A percentile compares a stretch with the other conserved stretches of the same genome.
Evolutionary conservation across 2,329 filamentous ascomycete genomes (phyloP).

Genomic region (Elsinoe australis): DNA sequence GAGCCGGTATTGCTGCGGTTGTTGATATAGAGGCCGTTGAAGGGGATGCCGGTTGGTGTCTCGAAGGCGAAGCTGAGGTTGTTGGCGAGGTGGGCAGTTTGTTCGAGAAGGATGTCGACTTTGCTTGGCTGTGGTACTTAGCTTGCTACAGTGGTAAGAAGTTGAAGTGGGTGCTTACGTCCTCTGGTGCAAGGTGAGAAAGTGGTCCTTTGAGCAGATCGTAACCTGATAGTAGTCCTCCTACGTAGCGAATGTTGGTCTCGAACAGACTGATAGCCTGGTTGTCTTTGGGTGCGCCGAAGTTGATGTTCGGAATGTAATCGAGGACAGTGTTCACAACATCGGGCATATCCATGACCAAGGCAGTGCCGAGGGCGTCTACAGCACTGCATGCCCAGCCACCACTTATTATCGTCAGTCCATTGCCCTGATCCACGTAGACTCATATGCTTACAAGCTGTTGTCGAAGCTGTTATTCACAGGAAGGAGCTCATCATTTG

Average conservation of each 20-base stretch:
- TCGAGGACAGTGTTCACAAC: constrained; percentile 65
- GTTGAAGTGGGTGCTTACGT: too few relatives aligned
- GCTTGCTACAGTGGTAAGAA: too few relatives aligned
- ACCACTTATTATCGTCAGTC: constrained; percentile 47
- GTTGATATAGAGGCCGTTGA: constrained; percentile 58
- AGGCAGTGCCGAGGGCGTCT: constrained; percentile 70
- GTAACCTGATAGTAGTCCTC: constrained; percentile 67
- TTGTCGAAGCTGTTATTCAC: constrained; percentile 58
- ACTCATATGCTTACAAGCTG: constrained; percentile 28
- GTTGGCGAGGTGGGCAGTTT: constrained; percentile 63
- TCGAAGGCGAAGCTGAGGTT: constrained; percentile 70
- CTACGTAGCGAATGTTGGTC: constrained; percentile 82
- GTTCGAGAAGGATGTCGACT: constrained; percentile 55
- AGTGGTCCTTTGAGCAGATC: constrained; percentile 65
- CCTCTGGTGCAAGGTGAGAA: constrained; percentile 39
- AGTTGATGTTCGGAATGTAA: constrained; percentile 64
- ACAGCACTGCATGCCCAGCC: constrained; percentile 79
- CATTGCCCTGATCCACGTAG: neutral
- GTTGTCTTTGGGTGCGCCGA: constrained; percentile 45
- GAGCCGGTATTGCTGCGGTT: constrained; percentile 42
- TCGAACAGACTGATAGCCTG: constrained; percentile 69
- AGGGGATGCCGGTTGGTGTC: constrained; percentile 66
- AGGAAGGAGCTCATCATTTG: constrained; percentile 67
- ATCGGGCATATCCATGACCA: constrained; percentile 63
- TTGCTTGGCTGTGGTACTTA: constrained; percentile 34